These are phyloP conservation scores for Ceratocystis papillata DNA, from an alignment of 2,329 filamentous ascomycete genomes.

Conservation along the genomic window DNA sequence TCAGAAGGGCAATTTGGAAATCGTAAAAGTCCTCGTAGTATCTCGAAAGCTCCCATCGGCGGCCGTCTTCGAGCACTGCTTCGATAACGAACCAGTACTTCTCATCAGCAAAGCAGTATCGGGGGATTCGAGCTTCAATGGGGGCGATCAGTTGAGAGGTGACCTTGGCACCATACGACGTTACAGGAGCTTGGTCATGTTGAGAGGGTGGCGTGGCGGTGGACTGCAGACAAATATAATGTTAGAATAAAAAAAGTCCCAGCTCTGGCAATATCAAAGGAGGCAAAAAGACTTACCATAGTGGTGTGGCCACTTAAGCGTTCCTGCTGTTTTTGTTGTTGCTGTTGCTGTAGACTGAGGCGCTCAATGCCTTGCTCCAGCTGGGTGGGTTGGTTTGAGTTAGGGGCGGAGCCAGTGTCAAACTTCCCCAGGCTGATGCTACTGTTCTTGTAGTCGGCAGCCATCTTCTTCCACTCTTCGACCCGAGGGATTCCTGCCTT, in stretches of 20 bases:
- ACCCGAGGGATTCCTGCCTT: conserved; percentile 86
- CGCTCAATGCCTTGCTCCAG: conserved; percentile 54
- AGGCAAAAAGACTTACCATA: background rate
- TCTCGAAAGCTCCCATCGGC: conserved; percentile 83
- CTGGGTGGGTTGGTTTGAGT: conserved; percentile 30
- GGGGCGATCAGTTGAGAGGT: conserved; percentile 58
- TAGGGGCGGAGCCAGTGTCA: conserved; percentile 43
- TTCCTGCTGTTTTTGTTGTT: background rate
- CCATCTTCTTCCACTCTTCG: conserved; percentile 99
- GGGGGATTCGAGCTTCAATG: conserved; percentile 70
- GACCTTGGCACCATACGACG: conserved; percentile 31
- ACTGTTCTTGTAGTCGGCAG: conserved; percentile 97
- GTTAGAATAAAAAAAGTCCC: background rate
- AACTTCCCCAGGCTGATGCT: conserved; percentile 94
- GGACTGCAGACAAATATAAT: background rate
- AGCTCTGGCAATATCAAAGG: background rate
- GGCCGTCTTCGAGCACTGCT: conserved; percentile 76
- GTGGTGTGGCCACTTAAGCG: conserved; percentile 20
- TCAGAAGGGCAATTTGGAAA: conserved; percentile 89
- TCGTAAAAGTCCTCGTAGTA: conserved; percentile 99
- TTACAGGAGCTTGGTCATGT: conserved; percentile 11
- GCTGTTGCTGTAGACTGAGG: conserved; percentile 31
- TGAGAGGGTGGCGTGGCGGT: conserved; percentile 1
- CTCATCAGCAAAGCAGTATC: conserved; percentile 91
- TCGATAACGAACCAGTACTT: conserved; percentile 99